These are phyloP conservation scores for Rhodotorula glutinis DNA, from an alignment of 1,284 basidiomycete genomes.

Conservation along the genomic window DNA sequence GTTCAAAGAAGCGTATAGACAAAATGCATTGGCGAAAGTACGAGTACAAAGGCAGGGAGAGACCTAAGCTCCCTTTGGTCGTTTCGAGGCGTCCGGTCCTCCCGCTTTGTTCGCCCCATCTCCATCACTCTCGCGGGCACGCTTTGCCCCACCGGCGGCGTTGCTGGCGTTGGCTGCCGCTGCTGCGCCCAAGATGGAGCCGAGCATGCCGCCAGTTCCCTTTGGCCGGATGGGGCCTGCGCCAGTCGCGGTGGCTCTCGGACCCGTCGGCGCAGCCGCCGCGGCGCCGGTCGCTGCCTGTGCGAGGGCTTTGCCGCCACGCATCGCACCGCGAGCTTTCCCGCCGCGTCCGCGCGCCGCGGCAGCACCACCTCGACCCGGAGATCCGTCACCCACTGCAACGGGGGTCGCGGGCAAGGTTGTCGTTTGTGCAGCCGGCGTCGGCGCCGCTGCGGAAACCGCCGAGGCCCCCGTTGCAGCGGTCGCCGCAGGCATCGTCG, in stretches of 20 bases:
- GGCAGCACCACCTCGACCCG: neutral
- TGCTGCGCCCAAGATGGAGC: slow-evolving; percentile 7
- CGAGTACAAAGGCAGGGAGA: no score
- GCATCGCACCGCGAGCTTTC: neutral
- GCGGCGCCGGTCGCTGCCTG: neutral
- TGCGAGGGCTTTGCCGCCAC: slow-evolving; percentile 11
- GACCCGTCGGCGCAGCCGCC: neutral
- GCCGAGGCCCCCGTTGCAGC: neutral
- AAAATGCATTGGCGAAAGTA: neutral
- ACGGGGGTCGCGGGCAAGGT: neutral
- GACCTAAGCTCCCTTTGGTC: slow-evolving; percentile 9
- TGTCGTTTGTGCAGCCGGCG: neutral
- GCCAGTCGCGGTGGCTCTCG: neutral
- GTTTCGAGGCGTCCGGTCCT: slow-evolving; percentile 2
- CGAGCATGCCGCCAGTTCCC: slow-evolving; percentile 9
- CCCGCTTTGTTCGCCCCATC: neutral
- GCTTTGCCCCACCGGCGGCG: neutral
- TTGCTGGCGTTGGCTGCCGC: slow-evolving; percentile 2
- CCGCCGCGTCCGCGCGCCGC: neutral
- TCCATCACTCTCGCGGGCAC: slow-evolving; percentile 16
- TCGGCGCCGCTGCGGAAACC: neutral
- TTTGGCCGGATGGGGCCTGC: neutral
- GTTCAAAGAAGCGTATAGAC: neutral
- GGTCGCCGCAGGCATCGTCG: neutral
- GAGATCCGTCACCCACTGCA: neutral